phyloP scores from a whole-genome alignment of 257 asterid genomes.

The Solanum tacnaense region DNA sequence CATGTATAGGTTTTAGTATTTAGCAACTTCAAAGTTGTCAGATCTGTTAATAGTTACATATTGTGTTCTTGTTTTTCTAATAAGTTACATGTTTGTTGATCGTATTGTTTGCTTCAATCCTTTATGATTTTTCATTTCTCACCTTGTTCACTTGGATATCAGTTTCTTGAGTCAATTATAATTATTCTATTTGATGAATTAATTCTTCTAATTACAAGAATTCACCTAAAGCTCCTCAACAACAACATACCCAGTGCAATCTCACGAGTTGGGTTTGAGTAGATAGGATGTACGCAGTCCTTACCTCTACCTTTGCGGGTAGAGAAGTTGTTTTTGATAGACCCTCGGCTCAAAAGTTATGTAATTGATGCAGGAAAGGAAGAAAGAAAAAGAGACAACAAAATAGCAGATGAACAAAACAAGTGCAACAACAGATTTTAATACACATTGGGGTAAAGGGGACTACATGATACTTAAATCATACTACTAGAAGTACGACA shows the following conservation, averaged over 20 bases:
- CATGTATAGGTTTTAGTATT: background rate
- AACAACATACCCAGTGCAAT: background rate
- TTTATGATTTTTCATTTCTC: background rate
- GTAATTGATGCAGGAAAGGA: background rate
- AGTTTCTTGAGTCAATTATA: background rate
- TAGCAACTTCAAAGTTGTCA: background rate
- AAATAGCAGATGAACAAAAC: background rate
- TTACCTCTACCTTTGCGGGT: background rate
- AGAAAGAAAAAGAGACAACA: background rate
- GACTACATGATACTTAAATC: background rate
- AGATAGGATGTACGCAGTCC: background rate
- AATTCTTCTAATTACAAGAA: background rate
- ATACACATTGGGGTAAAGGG: background rate
- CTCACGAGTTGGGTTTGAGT: background rate
- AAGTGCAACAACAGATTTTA: background rate
- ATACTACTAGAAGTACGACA: background rate
- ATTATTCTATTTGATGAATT: background rate
- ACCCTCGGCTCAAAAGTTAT: background rate
- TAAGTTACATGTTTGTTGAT: conserved; percentile 12
- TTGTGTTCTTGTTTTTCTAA: background rate
- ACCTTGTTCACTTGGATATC: background rate
- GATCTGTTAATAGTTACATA: background rate
- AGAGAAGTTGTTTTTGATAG: background rate
- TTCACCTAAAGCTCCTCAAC: background rate
- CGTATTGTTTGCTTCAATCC: conserved; percentile 14